These are phyloP conservation scores for Epichloe sp. DNA, from an alignment of 2,329 filamentous ascomycete species.

Conservation along the genomic window DNA sequence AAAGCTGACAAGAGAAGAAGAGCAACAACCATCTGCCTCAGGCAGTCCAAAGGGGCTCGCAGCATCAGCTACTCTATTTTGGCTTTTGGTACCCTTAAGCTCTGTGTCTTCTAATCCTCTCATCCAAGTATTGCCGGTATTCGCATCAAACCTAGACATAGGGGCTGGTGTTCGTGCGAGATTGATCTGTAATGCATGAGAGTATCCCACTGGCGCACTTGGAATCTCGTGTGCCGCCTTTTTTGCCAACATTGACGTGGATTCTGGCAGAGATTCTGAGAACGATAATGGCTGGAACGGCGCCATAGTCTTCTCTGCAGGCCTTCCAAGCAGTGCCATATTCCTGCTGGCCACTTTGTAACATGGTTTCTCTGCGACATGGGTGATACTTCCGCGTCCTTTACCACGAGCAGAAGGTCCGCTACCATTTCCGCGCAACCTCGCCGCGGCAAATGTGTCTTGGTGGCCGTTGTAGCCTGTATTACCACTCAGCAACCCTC, in stretches of 20 bases:
- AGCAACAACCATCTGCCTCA: background rate
- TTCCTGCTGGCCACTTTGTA: background rate
- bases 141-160: background rate
- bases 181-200: slow-evolving; percentile 1
- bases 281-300: background rate
- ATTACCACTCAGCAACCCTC: background rate
- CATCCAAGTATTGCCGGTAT: background rate
- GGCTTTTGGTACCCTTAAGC: background rate
- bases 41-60: background rate
- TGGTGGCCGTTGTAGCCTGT: background rate
- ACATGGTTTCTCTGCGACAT: background rate
- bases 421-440: background rate
- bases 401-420: background rate
- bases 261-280: no score
- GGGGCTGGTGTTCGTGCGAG: slow-evolving; percentile 4
- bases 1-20: background rate
- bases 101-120: background rate
- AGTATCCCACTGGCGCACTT: background rate
- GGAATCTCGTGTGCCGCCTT: background rate
- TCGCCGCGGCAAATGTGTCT: background rate
- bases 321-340: background rate
- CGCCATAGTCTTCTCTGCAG: background rate
- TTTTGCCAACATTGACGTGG: background rate
- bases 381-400: background rate
- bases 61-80: background rate